Base-by-base conservation (phyloP, 1,139 yeast genomes). In the Suhomyces atakaporum region DNA sequence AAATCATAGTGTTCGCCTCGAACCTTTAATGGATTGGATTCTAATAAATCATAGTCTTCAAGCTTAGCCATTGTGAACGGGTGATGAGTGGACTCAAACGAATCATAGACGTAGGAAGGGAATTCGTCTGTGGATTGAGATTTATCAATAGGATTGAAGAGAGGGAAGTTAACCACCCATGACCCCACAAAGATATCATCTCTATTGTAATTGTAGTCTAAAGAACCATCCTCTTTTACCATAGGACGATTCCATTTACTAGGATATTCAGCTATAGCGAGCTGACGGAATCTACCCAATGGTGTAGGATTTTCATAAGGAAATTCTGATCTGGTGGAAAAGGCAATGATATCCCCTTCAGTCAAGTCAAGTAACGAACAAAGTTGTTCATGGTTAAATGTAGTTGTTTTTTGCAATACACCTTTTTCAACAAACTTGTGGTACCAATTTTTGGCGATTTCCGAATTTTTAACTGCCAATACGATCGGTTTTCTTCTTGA, bases 231-330 rank as follows among this genome's bases (percentile, higher is more conserved):
- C 3, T 42, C 31, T 16, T 55, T 51, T 3, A 53, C 47, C 3
- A 61, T 49, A n/a, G 63, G 60, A 19, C 83, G 62, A 46, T 69
- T 68, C 81, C 82, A 78, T 29, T 61, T 58, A 1, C 51, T 45
- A 1, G 87, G 85, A 46, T 62, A 74, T 23, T 65, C 67, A 29
- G 73, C 69, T 23, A 83, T 79, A 0, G 87, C 78, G 34, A 87
- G 53, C 54, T 88, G 96, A 40, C 98, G 73, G 46, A 87, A 75
- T 43, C 84, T 73, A 0, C 99, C 99, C 36, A 92, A 63, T 0
- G 98, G 97, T 0, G 98, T 92, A 14, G 98, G 97, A 53, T 89
- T 92, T 53, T 94, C 98, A 54, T 87, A 90, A 0, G 85, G 64
- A 19, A 77, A 49, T 5, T 60, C 55, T 1, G 87, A 78, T 39